These are phyloP conservation scores for Colletotrichum orbiculare DNA, from an alignment of 2,329 filamentous ascomycete genomes.

Conservation along the genomic window DNA sequence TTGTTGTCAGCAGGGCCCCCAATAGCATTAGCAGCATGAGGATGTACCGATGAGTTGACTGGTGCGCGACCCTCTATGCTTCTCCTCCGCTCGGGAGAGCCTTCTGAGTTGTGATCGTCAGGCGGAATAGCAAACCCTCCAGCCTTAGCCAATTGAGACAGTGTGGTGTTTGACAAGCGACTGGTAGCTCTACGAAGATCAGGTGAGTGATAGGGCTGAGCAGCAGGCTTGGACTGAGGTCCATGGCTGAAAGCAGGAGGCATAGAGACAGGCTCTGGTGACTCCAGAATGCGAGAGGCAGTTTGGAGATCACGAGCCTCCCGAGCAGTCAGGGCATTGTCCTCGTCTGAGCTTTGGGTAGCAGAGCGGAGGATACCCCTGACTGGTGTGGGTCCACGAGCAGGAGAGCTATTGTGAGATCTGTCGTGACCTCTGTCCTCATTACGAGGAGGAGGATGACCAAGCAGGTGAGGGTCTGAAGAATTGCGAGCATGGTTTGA, in stretches of 20 bases:
- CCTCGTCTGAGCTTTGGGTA: constrained; percentile 65
- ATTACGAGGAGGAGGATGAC: constrained; percentile 39
- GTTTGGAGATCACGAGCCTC: constrained; percentile 62
- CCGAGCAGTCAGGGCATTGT: constrained; percentile 51
- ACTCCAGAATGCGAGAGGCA: constrained; percentile 63
- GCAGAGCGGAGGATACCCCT: constrained; percentile 47
- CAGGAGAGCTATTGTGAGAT: constrained; percentile 46
- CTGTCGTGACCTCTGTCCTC: constrained; percentile 41
- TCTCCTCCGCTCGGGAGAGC: constrained; percentile 43
- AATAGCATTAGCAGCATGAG: constrained; percentile 60
- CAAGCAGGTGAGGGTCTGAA: constrained; percentile 55
- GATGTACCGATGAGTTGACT: constrained; percentile 55
- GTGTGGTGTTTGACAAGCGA: constrained; percentile 83
- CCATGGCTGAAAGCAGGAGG: constrained; percentile 85
- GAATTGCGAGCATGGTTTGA: constrained; percentile 57
- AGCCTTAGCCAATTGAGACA: constrained; percentile 82
- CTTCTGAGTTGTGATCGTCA: constrained; percentile 45
- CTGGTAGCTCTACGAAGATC: constrained; percentile 85
- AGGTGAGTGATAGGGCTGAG: constrained; percentile 77
- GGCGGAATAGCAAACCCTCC: constrained; percentile 62
- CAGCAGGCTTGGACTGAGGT: constrained; percentile 75
- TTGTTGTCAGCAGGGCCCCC: constrained; percentile 66
- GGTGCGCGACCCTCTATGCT: constrained; percentile 47
- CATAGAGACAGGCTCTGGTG: constrained; percentile 79
- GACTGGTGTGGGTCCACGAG: constrained; percentile 49